Evolutionary conservation across 2,329 filamentous ascomycete genomes (phyloP), one percentile per base, ranked within the genome.

Genomic region (Phyllosticta citriasiana): DNA sequence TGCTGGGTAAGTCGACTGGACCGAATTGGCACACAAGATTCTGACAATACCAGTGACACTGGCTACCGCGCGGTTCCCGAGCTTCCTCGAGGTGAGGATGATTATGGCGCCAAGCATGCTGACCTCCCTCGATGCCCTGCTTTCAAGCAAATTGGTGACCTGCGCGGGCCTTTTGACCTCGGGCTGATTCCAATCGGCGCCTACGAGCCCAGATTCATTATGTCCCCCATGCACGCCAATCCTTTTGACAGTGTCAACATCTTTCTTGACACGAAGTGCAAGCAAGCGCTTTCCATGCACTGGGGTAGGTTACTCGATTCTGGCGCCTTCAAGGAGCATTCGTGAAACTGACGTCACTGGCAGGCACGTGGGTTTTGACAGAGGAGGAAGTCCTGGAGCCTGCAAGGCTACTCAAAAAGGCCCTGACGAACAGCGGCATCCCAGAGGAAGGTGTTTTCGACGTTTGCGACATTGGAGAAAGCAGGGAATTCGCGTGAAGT

Each of bases 111-210:
- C 0, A 83, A 86, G 62, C 85, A 86, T 63, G 58, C 67, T 67
- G 78, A 85, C 16, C 78, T 86, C 57, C 91, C 92, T 4, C 77
- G 79, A 24, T 95, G 89, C 70, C 92, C 92, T 7, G 90, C 91
- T 57, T 97, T 97, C 77, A 82, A 84, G 64, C 82, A 95, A 72
- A 91, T 97, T 64, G 93, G 93, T 64, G 76, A 84, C 16, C 81
- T 87, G 58, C 82, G 90, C 35, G 92, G 93, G 0, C 90, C 91
- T 0, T 96, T 97, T 68, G 91, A 97, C 72, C 82, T 97, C 6
- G 93, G 93, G 0, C 77, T 97, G 60, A 94, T 97, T 65, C 93
- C 93, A 50, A 97, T 97, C 66, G 93, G 93, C 59, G 93, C 92
- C 1, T 97, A 97, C 73, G 79, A 84, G 63, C 89, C 88, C 0